phyloP scores from a whole-genome alignment of 1,284 basidiomycete species.

The Athelia psychrophila region DNA sequence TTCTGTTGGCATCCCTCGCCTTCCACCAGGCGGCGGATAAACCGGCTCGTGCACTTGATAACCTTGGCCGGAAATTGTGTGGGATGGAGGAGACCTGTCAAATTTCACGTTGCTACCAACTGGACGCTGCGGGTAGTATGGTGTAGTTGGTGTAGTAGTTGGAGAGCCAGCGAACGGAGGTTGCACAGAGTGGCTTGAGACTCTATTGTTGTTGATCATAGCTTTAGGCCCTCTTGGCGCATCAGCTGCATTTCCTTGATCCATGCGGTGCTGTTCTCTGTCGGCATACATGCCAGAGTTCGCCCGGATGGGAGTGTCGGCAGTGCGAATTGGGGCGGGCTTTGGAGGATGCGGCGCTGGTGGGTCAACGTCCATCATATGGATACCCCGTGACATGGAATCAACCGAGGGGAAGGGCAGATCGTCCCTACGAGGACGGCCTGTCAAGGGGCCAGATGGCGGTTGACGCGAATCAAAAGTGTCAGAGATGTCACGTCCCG shows the following conservation, averaged over 20 bases:
- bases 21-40: not conserved
- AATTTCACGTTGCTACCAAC: not conserved
- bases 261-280: not conserved
- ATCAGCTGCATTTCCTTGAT: not conserved
- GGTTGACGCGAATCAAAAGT: not conserved
- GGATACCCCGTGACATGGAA: not conserved
- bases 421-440: not conserved
- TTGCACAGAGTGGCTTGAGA: not conserved
- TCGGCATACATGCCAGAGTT: slow-evolving; percentile 2
- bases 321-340: not conserved
- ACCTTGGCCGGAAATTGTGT: not conserved
- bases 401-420: not conserved
- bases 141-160: not conserved
- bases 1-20: not conserved
- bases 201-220: not conserved
- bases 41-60: not conserved
- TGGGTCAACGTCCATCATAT: not conserved
- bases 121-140: not conserved
- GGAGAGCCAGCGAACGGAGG: not conserved
- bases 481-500: not conserved
- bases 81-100: not conserved
- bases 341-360: not conserved
- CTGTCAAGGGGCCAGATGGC: slow-evolving; percentile 1
- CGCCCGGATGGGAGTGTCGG: not conserved
- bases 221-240: not conserved